Evolutionary conservation across 2,329 filamentous ascomycete genomes (phyloP), one percentile per base, ranked within the genome.

Genomic region (Emergomyces africanus): DNA sequence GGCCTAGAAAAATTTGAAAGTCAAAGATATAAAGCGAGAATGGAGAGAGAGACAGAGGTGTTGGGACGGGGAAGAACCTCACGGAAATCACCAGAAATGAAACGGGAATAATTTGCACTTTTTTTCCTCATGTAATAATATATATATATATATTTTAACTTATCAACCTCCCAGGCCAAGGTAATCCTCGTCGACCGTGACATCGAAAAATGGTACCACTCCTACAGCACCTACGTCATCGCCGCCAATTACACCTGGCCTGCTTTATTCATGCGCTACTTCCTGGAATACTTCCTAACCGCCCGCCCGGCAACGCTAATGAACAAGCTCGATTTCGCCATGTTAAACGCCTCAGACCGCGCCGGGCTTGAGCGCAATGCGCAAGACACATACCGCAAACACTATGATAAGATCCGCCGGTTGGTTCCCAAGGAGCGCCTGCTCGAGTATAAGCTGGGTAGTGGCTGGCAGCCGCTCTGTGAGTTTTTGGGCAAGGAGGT

Each of bases 401-500:
- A 56, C 37, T 57, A 57, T 28, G 56, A n/a, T 28, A 41, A 50
- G 12, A 28, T 57, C 2, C 14, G 56, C 8, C 23, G 33, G 5
- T 2, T 57, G 20, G 56, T 57, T 12, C 56, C 56, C 28, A 50
- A 39, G 30, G 56, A 41, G 28, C 57, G 60, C 12, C 37, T 68
- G 48, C 59, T 67, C 33, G 67, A 70, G 57, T 71, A 62, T 53
- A 54, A 64, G 58, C 54, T 67, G 8, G 57, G 69, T 33, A 70
- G 76, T 44, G 75, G 73, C 0, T 78, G 76, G 75, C 68, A 65
- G 30, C 72, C 74, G 10, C 64, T 79, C 33, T 77, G 75, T 62
- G 41, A 62, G 49, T 62, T 62, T 56, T 42, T 62, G 46, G 61
- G 61, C 18, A 57, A 51, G 28, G 57, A 61, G 12, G 54, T 58